A percentile compares a stretch with the other conserved stretches of the same genome.
These are phyloP conservation scores for Eucalyptus albens DNA, from an alignment of 345 rosid genomes.

Conservation along the genomic window DNA sequence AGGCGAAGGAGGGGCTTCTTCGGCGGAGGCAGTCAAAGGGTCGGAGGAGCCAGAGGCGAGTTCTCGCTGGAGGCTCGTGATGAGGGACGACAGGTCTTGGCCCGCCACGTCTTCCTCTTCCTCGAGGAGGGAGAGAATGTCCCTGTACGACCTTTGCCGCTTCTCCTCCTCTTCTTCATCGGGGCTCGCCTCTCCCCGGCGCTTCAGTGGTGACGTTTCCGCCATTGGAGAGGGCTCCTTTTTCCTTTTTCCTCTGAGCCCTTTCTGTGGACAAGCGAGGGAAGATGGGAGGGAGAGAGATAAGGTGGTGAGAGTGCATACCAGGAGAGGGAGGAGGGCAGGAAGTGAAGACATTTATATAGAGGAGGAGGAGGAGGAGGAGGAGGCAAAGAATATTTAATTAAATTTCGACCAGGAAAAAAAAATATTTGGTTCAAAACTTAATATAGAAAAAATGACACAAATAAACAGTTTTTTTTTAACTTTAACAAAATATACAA, in stretches of 20 bases:
- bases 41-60: slow-evolving; percentile 6
- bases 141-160: slow-evolving; percentile 23
- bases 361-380: neutral
- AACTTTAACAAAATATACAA: accelerated
- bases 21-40: neutral
- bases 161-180: neutral
- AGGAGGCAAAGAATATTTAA: neutral
- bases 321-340: neutral
- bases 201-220: slow-evolving; percentile 23
- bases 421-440: neutral
- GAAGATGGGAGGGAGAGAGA: neutral
- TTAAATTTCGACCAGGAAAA: neutral
- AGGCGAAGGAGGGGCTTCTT: neutral
- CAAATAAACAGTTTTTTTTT: no score
- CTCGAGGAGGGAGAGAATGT: slow-evolving; percentile 29
- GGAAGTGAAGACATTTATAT: neutral
- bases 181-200: slow-evolving; percentile 37
- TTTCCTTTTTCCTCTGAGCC: neutral
- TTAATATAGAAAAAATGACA: neutral
- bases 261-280: neutral
- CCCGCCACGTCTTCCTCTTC: slow-evolving; percentile 32
- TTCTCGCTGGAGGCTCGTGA: slow-evolving; percentile 46
- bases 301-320: neutral
- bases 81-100: slow-evolving; percentile 36
- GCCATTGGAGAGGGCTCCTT: slow-evolving; percentile 18